Evolutionary conservation across 2,329 filamentous ascomycete species (phyloP), one percentile per base, ranked within the genome.

Genomic region (Talaromyces albobiverticillius): DNA sequence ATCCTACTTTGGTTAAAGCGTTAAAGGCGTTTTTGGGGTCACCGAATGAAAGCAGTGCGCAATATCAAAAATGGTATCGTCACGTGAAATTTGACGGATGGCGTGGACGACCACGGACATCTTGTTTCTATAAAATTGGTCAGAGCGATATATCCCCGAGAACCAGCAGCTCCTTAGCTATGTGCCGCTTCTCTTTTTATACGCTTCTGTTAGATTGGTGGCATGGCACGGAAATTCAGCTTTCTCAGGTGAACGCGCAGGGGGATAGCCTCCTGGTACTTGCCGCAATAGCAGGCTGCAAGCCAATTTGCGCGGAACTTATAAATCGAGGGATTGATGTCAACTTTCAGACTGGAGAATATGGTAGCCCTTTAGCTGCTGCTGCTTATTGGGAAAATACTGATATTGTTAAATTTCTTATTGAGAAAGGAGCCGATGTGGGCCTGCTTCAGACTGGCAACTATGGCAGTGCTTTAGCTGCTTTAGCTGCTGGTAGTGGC

Each of bases 181-280:
- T 54, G 36, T 54, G 51, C 20, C 18, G 34, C 18, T 48, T 48
- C 23, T 23, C 20, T 3, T 48, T 48, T 32, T 54, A 42, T 32
- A 26, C n/a, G 7, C 9, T 42, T 43, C 25, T 48, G 13, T 38
- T 10, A 20, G 26, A 48, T 10, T 54, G 26, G 51, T 49, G 34
- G 51, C 11, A 48, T n/a, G 11, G 14, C 22, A 34, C 16, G 20
- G 13, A 25, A 14, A 32, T 43, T 29, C 13, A n/a, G 2, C 45
- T 46, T 6, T 16, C 9, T 1, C n/a, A 48, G 18, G 25, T 16
- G 3, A 48, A 48, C 25, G 4, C 2, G 1, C 5, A 34, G 6
- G 34, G 51, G 6, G 43, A 43, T 3, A 46, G 13, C 14, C 26
- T 54, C 3, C 36, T 54, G n/a, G 7, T 16, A 3, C 31, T 54